phyloP scores from a whole-genome alignment of 208 protist genomes.

The Jaenimonas drosophilae region DNA sequence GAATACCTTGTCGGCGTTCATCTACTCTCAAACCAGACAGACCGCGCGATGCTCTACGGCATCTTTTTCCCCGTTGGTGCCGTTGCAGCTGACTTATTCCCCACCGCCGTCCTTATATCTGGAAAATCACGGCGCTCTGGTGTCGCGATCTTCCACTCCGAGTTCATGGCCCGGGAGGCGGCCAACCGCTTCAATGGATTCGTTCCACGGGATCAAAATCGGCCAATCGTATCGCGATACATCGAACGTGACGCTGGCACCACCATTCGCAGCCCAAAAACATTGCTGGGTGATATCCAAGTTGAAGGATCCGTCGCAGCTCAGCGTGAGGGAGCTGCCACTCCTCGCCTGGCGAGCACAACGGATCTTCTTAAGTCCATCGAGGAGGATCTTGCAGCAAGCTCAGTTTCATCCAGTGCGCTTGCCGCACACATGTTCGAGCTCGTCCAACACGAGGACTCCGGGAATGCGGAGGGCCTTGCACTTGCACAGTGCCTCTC shows the following conservation, averaged over 20 bases:
- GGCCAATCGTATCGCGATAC: constrained; percentile 39
- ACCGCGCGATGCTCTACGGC: constrained; percentile 26
- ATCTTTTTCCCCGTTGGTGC: constrained; percentile 72
- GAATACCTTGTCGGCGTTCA: constrained; percentile 55
- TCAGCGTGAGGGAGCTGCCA: no score
- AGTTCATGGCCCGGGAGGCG: constrained; percentile 44
- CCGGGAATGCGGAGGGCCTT: constrained; percentile 20
- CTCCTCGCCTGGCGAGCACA: no score
- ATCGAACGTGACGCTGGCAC: constrained; percentile 10
- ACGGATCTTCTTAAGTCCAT: no score
- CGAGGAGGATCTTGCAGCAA: no score
- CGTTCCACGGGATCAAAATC: constrained; percentile 34
- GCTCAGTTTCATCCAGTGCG: no score
- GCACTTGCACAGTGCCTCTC: constrained; percentile 28
- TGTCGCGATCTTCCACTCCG: constrained; percentile 50
- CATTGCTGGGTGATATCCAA: background rate
- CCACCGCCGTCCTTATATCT: constrained; percentile 18
- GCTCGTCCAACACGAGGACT: constrained; percentile 22
- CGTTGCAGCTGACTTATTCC: constrained; percentile 37
- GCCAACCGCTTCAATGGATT: constrained; percentile 59
- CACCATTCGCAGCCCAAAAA: background rate
- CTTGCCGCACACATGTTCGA: no score
- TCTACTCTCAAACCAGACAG: constrained; percentile 40
- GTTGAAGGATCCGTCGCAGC: background rate
- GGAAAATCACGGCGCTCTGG: constrained; percentile 44